Conservation (phyloP, 108 stramenopile genomes). For the Nitzschia putrida region DNA sequence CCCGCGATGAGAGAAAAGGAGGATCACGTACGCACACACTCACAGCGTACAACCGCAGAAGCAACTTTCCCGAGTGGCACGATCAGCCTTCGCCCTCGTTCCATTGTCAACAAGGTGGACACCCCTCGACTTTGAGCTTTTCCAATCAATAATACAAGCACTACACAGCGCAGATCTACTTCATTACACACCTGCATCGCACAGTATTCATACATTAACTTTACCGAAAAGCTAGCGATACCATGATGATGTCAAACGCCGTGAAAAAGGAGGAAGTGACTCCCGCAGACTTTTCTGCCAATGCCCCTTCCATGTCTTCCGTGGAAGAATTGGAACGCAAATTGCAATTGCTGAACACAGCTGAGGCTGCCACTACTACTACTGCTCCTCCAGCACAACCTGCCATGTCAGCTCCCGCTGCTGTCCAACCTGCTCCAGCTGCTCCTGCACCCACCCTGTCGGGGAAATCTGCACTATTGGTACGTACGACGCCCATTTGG, state of each 20-base stretch:
- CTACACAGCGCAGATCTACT: too few relatives aligned
- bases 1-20: too few relatives aligned
- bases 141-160: too few relatives aligned
- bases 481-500: slow-evolving; percentile 34
- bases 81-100: too few relatives aligned
- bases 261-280: slow-evolving; percentile 7
- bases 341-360: slow-evolving; percentile 44
- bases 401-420: slow-evolving; percentile 21
- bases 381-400: slow-evolving; percentile 8
- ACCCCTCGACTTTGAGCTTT: too few relatives aligned
- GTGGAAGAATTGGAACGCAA: slow-evolving; percentile 72
- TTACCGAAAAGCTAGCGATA: not conserved
- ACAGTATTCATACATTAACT: too few relatives aligned
- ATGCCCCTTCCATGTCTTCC: slow-evolving; percentile 31
- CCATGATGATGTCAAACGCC: slow-evolving; percentile 45
- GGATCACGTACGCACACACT: too few relatives aligned
- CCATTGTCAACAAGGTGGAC: too few relatives aligned
- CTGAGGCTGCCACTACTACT: not conserved
- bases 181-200: too few relatives aligned
- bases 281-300: slow-evolving; percentile 26
- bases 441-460: slow-evolving; percentile 19
- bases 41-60: too few relatives aligned
- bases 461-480: slow-evolving; percentile 70
- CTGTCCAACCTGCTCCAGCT: slow-evolving; percentile 29
- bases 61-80: too few relatives aligned